These are phyloP conservation scores for Erythrobasidium yunnanense DNA, from an alignment of 768 basidiomycete species.

Conservation along the genomic window DNA sequence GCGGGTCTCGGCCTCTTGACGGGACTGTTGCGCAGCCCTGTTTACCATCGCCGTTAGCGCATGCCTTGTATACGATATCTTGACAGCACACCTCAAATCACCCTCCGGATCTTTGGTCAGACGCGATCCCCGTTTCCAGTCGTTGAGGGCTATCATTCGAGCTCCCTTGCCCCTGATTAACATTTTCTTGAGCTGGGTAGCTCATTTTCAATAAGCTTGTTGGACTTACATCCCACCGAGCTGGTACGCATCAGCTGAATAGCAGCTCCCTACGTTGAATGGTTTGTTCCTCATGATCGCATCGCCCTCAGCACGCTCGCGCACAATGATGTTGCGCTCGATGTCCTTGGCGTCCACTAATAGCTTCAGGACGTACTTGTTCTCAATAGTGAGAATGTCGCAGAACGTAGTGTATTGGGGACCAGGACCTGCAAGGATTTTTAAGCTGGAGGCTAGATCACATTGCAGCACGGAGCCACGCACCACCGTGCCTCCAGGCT, in stretches of 20 bases:
- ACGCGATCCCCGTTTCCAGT: slow-evolving; percentile 29
- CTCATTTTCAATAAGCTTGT: background rate
- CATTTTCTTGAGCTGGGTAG: no score
- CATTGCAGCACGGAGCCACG: background rate
- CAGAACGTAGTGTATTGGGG: background rate
- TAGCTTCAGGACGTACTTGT: slow-evolving; percentile 64
- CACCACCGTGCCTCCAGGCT: no score
- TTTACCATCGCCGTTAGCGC: background rate
- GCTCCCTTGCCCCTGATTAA: slow-evolving; percentile 26
- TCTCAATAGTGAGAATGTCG: slow-evolving; percentile 50
- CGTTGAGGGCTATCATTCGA: background rate
- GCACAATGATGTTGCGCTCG: slow-evolving; percentile 60
- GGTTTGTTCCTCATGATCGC: slow-evolving; percentile 38
- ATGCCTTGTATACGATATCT: no score
- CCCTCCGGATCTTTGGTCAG: slow-evolving; percentile 31
- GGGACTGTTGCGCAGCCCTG: slow-evolving; percentile 42
- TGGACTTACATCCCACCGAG: slow-evolving; percentile 27
- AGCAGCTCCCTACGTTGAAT: slow-evolving; percentile 26
- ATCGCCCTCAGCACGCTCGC: slow-evolving; percentile 57
- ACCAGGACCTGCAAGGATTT: background rate
- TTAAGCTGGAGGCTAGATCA: no score
- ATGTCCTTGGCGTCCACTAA: slow-evolving; percentile 65
- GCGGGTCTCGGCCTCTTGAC: slow-evolving; percentile 40
- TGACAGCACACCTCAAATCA: slow-evolving; percentile 7
- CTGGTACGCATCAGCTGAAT: slow-evolving; percentile 27